Conservation (phyloP, 345 rosid genomes). For the Murraya paniculata region DNA sequence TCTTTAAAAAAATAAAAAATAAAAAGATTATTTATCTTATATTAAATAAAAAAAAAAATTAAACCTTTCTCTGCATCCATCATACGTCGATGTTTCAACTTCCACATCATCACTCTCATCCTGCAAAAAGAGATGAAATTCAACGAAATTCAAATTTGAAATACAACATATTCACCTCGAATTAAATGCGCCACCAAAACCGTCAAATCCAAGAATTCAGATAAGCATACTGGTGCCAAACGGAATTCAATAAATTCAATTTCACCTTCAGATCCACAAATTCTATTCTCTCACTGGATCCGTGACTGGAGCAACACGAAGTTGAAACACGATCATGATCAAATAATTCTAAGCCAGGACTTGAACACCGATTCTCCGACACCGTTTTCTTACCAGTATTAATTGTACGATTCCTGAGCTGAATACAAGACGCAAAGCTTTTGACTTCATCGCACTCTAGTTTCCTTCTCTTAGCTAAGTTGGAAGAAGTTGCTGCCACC, state of each 20-base stretch:
- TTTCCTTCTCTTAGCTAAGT: constrained; percentile 21
- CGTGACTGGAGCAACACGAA: constrained; percentile 59
- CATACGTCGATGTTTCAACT: constrained; percentile 51
- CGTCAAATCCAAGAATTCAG: constrained; percentile 18
- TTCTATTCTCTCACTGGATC: constrained; percentile 38
- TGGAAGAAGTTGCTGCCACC: constrained; percentile 8
- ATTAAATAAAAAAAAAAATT: not conserved
- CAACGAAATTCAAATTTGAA: constrained; percentile 9
- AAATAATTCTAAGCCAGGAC: constrained; percentile 25
- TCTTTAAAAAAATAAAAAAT: not conserved
- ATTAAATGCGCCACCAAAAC: constrained; percentile 24
- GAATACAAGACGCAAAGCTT: constrained; percentile 31
- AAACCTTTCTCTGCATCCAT: constrained; percentile 41
- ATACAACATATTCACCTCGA: constrained; percentile 3
- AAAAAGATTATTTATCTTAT: not conserved
- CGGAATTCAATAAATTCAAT: constrained; percentile 3
- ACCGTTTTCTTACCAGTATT: constrained; percentile 6
- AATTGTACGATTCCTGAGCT: constrained; percentile 38
- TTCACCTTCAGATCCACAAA: constrained; percentile 57
- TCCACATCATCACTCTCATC: constrained; percentile 49
- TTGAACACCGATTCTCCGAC: constrained; percentile 22
- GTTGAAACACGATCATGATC: constrained; percentile 26
- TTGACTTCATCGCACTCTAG: constrained; percentile 7
- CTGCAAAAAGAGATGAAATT: constrained; percentile 27
- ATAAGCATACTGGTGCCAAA: not conserved